phyloP scores from a whole-genome alignment of 2,329 filamentous ascomycete genomes.

The Aspergillus fumigatiaffinis region DNA sequence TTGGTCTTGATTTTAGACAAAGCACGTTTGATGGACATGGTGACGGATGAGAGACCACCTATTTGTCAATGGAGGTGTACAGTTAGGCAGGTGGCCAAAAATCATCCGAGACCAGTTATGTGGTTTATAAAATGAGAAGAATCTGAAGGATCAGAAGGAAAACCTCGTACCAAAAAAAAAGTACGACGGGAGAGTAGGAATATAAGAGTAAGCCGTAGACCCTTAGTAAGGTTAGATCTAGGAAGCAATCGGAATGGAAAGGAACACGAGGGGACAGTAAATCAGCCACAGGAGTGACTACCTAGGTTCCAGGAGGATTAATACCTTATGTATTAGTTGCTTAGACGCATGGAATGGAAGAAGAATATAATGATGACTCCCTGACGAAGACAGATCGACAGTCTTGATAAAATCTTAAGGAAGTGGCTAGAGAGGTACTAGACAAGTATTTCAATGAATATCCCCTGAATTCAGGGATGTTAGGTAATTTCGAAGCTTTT shows the following conservation, averaged over 20 bases:
- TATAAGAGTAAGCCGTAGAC: neutral
- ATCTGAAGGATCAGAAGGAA: neutral
- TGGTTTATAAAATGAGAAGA: neutral
- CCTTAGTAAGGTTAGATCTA: neutral
- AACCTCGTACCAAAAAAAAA: neutral
- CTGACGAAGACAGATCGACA: neutral
- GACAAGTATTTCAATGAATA: neutral
- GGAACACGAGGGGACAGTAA: neutral
- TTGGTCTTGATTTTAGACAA: constrained; percentile 39
- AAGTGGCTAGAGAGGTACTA: too few relatives aligned
- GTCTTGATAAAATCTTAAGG: too few relatives aligned
- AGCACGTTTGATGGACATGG: constrained; percentile 48
- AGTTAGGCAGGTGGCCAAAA: neutral
- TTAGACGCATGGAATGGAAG: too few relatives aligned
- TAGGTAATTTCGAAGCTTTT: too few relatives aligned
- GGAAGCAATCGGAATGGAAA: neutral
- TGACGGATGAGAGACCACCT: constrained; percentile 7
- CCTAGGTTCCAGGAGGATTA: neutral
- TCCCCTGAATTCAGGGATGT: too few relatives aligned
- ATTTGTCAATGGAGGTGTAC: neutral
- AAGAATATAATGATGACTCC: neutral
- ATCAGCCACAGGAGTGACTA: neutral
- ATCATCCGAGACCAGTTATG: neutral
- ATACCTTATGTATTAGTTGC: too few relatives aligned
- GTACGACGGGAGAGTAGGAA: neutral